Evolutionary conservation across 2,329 filamentous ascomycete genomes (phyloP), one percentile per base, ranked within the genome.

Genomic region (Diplodia sapinea): DNA sequence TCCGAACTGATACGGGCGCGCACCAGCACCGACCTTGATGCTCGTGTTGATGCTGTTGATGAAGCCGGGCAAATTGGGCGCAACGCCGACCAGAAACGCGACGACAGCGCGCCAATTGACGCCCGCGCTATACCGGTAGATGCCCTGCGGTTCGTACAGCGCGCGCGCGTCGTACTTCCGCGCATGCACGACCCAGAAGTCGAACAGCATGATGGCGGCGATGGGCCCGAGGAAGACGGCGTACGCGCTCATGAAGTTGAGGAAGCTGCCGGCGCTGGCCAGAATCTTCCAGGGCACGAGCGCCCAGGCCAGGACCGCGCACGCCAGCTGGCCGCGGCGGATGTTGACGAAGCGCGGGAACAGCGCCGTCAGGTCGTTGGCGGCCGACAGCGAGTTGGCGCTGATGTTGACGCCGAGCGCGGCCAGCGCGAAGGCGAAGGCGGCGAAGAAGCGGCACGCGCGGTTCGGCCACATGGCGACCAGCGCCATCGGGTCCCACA

Each of bases 181-280:
- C 2, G 68, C 67, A 65, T 85, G 84, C 8, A 89, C 76, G 52
- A 87, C 72, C 85, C 86, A 89, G 72, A 85, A 89, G 70, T 90
- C 88, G 13, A 82, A 82, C 0, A 83, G 79, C 78, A 89, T 84
- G 70, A 90, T 86, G 0, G 84, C 83, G 0, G 86, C 86, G 68
- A 90, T 87, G 0, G 88, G 88, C 0, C 86, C 88, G 0, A 91
- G 79, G 77, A 91, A 91, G 49, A 90, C 82, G 1, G 85, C 84
- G 74, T 89, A 88, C 0, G 88, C 88, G 52, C 84, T 82, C 84
- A 92, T 89, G 77, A 91, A 91, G 52, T 85, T 83, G 3, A 83
- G 71, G 56, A 83, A 82, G 15, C 72, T 77, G 12, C 76, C 74
- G 3, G 81, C 81, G 43, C 75, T 78, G 38, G 73, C 77, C 5